Evolutionary conservation across 2,329 filamentous ascomycete species (phyloP).

Genomic region (Penicillium nordicum): DNA sequence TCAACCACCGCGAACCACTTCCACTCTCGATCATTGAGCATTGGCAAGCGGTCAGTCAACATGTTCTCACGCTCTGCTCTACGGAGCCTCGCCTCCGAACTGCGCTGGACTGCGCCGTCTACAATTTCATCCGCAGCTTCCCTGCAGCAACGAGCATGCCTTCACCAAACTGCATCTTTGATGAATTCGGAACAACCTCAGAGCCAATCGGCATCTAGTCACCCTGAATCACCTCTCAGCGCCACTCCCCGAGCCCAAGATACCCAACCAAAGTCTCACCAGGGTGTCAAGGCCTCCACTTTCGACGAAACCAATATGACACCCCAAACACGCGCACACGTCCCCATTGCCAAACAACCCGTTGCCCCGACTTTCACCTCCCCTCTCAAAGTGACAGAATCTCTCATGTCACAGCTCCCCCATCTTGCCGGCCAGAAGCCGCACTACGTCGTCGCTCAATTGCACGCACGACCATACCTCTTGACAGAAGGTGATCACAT

Average conservation of each 20-base stretch:
- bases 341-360: conserved; percentile 34
- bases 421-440: conserved; percentile 44
- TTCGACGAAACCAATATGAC: conserved; percentile 16
- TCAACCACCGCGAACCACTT: conserved; percentile 11
- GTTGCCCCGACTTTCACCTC: conserved; percentile 36
- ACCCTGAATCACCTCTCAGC: conserved; percentile 30
- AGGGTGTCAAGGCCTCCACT: conserved; percentile 5
- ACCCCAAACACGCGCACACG: conserved; percentile 24
- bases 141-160: conserved; percentile 38
- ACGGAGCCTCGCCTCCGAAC: conserved; percentile 28
- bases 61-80: conserved; percentile 41
- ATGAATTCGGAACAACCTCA: conserved; percentile 23
- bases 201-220: conserved; percentile 30
- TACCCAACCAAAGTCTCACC: conserved; percentile 18
- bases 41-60: conserved; percentile 8
- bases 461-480: conserved; percentile 50
- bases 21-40: conserved; percentile 14
- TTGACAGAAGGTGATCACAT: conserved; percentile 64
- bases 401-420: conserved; percentile 44
- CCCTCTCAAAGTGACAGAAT: conserved; percentile 42
- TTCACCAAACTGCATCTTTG: conserved; percentile 39
- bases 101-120: conserved; percentile 24
- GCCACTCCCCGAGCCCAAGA: conserved; percentile 27
- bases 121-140: conserved; percentile 23
- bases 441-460: conserved; percentile 48